Evolutionary conservation across 2,329 filamentous ascomycete genomes (phyloP).

Genomic region (Elsinoe ampelina): DNA sequence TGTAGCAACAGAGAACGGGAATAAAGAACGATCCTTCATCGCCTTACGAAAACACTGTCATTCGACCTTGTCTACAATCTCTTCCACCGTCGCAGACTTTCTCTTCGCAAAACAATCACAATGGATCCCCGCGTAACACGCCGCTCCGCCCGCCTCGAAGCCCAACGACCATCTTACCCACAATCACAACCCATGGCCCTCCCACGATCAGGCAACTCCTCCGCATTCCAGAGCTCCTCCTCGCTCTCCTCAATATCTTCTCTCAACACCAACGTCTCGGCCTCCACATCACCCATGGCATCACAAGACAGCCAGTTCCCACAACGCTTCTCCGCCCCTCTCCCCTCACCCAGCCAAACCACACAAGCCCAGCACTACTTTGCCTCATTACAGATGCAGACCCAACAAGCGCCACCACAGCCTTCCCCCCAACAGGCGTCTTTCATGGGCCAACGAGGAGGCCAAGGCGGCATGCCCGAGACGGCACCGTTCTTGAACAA

Average conservation of each 20-base stretch:
- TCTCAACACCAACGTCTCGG: constrained; percentile 20
- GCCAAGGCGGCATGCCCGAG: constrained; percentile 28
- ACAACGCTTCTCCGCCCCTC: constrained; percentile 27
- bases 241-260: constrained; percentile 33
- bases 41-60: neutral
- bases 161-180: constrained; percentile 28
- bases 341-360: constrained; percentile 24
- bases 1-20: constrained; percentile 3
- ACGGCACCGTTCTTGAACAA: constrained; percentile 63
- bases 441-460: constrained; percentile 25
- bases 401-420: constrained; percentile 22
- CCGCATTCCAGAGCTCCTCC: constrained; percentile 34
- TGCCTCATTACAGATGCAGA: constrained; percentile 21
- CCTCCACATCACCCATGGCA: constrained; percentile 18
- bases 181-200: constrained; percentile 21
- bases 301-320: constrained; percentile 22
- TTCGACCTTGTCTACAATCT: neutral
- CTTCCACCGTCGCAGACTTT: neutral
- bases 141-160: constrained; percentile 7
- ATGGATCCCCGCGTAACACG: constrained; percentile 12
- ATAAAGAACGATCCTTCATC: neutral
- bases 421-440: constrained; percentile 16
- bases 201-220: constrained; percentile 23
- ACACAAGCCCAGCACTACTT: constrained; percentile 23
- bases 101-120: neutral